A percentile compares a stretch with the other conserved stretches of the same genome.
Evolutionary conservation across 176 grass and related monocot species (phyloP).

Genomic region (Secale cereale): DNA sequence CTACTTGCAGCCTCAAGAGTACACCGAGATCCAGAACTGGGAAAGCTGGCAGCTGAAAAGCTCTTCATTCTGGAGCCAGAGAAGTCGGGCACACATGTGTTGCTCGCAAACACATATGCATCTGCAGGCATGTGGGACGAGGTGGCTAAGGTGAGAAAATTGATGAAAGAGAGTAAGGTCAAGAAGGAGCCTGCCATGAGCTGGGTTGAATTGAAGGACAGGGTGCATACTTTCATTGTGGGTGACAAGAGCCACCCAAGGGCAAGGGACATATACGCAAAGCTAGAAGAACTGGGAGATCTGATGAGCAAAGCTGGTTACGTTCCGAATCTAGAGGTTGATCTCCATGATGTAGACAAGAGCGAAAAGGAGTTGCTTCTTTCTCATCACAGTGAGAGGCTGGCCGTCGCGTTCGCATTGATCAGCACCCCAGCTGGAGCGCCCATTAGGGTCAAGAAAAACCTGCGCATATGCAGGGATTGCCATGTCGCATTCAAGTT

Average conservation of each 20-base stretch:
- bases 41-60: slow-evolving; percentile 58
- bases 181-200: slow-evolving; percentile 87
- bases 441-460: slow-evolving; percentile 82
- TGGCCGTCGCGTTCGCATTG: slow-evolving; percentile 56
- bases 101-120: slow-evolving; percentile 78
- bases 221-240: slow-evolving; percentile 80
- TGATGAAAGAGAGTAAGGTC: slow-evolving; percentile 64
- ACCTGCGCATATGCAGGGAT: slow-evolving; percentile 71
- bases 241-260: slow-evolving; percentile 67
- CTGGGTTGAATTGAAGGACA: slow-evolving; percentile 89
- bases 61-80: slow-evolving; percentile 80
- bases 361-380: slow-evolving; percentile 75
- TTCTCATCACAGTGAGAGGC: slow-evolving; percentile 77
- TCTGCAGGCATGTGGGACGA: slow-evolving; percentile 71
- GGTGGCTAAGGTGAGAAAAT: slow-evolving; percentile 58
- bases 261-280: slow-evolving; percentile 71
- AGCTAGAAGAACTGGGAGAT: slow-evolving; percentile 76
- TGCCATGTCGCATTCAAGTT: slow-evolving; percentile 64
- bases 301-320: slow-evolving; percentile 80
- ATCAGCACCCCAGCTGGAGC: slow-evolving; percentile 60
- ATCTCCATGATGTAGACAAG: slow-evolving; percentile 65
- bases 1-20: slow-evolving; percentile 68
- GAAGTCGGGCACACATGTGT: slow-evolving; percentile 77
- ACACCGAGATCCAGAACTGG: slow-evolving; percentile 57
- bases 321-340: slow-evolving; percentile 57